phyloP scores from a whole-genome alignment of 2,329 filamentous ascomycete species.

The Neofusicoccum sp. region DNA sequence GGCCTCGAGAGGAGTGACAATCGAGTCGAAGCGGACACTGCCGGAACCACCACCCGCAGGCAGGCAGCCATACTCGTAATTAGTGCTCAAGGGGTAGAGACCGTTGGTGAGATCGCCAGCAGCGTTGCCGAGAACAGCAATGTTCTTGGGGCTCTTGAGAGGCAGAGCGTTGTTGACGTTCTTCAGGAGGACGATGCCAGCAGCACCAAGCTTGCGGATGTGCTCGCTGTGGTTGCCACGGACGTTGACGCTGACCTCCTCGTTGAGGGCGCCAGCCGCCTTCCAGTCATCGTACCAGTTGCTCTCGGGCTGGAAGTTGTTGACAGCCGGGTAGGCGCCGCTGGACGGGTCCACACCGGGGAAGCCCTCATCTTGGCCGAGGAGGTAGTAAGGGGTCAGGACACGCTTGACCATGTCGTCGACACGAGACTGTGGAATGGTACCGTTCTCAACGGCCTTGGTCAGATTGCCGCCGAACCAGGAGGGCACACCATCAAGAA shows the following conservation, averaged over 20 bases:
- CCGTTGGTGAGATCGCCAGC: constrained; percentile 51
- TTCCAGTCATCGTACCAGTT: constrained; percentile 21
- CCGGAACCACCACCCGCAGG: constrained; percentile 43
- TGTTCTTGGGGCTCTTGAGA: constrained; percentile 50
- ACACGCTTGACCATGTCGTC: constrained; percentile 50
- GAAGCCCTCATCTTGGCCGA: constrained; percentile 42
- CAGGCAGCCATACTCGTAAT: constrained; percentile 44
- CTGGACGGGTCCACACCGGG: constrained; percentile 35
- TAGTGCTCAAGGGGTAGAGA: constrained; percentile 29
- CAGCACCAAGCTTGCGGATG: constrained; percentile 43
- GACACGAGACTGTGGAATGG: constrained; percentile 39
- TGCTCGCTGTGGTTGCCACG: constrained; percentile 34
- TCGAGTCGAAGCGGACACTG: constrained; percentile 37
- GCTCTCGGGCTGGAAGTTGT: constrained; percentile 15
- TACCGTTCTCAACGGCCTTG: constrained; percentile 40
- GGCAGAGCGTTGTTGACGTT: constrained; percentile 52
- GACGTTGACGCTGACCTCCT: constrained; percentile 25
- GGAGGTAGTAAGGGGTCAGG: constrained; percentile 47
- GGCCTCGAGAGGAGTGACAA: constrained; percentile 43
- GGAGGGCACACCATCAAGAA: constrained; percentile 49
- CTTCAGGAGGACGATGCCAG: constrained; percentile 47
- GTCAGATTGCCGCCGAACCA: constrained; percentile 35
- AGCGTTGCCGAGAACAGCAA: constrained; percentile 52
- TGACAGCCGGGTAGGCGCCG: constrained; percentile 9
- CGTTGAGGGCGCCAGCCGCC: constrained; percentile 20